phyloP scores from a whole-genome alignment of 2,329 filamentous ascomycete species.

The Aspergillus eucalypticola region DNA sequence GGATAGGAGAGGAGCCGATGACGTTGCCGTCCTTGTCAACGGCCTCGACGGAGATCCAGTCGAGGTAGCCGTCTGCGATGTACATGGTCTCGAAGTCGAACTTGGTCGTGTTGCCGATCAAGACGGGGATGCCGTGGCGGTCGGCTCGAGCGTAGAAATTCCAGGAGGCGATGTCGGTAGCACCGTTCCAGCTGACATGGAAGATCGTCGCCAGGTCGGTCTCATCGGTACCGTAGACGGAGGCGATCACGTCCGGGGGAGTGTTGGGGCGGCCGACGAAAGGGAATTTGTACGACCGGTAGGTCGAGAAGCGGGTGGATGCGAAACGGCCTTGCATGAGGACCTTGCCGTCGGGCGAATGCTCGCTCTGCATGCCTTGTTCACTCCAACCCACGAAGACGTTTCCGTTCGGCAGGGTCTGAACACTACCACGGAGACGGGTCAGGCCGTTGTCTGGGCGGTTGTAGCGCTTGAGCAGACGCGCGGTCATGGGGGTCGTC shows the following conservation, averaged over 20 bases:
- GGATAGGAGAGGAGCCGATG: conserved; percentile 30
- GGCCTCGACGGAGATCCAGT: conserved; percentile 34
- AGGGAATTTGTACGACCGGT: conserved; percentile 43
- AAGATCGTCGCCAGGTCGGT: conserved; percentile 27
- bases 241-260: conserved; percentile 36
- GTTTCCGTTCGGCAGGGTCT: conserved; percentile 39
- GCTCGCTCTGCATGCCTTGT: conserved; percentile 39
- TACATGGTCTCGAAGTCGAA: conserved; percentile 41
- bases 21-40: conserved; percentile 27
- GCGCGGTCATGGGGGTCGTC: conserved; percentile 31
- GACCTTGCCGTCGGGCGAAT: conserved; percentile 34
- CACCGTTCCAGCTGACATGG: conserved; percentile 51
- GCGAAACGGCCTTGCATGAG: conserved; percentile 41
- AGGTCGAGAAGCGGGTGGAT: conserved; percentile 38
- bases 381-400: conserved; percentile 42
- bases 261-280: conserved; percentile 37
- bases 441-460: conserved; percentile 39
- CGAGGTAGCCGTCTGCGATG: conserved; percentile 31
- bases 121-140: conserved; percentile 25
- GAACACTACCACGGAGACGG: conserved; percentile 38
- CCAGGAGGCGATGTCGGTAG: conserved; percentile 49
- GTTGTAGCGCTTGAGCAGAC: conserved; percentile 30
- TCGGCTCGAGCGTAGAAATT: conserved; percentile 30
- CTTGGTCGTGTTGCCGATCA: conserved; percentile 32
- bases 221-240: conserved; percentile 31